phyloP scores from a whole-genome alignment of 768 basidiomycete species.

The Collybiopsis luxurians region DNA sequence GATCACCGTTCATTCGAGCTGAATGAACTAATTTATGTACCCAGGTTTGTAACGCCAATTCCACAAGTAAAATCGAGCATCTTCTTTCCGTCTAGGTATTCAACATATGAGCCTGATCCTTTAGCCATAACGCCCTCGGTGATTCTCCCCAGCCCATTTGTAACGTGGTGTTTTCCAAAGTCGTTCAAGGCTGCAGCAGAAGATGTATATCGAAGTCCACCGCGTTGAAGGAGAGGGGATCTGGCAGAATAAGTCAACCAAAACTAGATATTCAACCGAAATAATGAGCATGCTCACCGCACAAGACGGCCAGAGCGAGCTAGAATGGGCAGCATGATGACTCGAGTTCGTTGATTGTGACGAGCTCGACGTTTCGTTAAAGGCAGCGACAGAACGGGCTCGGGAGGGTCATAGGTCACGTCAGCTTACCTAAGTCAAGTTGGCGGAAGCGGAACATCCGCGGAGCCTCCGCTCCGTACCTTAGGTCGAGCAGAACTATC shows the following conservation, averaged over 20 bases:
- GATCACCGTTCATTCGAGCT: neutral
- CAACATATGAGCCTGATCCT: conserved; percentile 72
- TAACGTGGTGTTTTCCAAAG: conserved; percentile 44
- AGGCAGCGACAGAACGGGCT: no score
- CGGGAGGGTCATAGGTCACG: no score
- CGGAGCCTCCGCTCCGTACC: no score
- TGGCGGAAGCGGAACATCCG: no score
- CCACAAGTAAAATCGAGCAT: conserved; percentile 86
- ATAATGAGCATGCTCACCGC: no score
- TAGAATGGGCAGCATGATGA: no score
- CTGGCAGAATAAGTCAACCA: neutral
- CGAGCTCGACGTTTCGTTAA: no score
- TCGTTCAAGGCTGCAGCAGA: conserved; percentile 13
- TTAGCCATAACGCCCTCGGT: conserved; percentile 59
- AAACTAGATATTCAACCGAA: neutral
- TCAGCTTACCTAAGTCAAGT: no score
- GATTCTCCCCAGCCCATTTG: conserved; percentile 42
- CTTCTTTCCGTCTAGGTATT: conserved; percentile 67
- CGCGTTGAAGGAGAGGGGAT: neutral
- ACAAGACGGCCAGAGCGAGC: no score
- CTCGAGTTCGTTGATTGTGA: no score
- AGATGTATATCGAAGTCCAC: neutral
- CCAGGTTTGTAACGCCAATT: conserved; percentile 84
- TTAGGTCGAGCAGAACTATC: no score
- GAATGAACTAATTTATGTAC: conserved; percentile 31